Percentiles rank a stretch among this genome's conserved stretches.
These are phyloP conservation scores for Talaromyces sp. DNA, from an alignment of 2,329 filamentous ascomycete genomes.

Conservation along the genomic window DNA sequence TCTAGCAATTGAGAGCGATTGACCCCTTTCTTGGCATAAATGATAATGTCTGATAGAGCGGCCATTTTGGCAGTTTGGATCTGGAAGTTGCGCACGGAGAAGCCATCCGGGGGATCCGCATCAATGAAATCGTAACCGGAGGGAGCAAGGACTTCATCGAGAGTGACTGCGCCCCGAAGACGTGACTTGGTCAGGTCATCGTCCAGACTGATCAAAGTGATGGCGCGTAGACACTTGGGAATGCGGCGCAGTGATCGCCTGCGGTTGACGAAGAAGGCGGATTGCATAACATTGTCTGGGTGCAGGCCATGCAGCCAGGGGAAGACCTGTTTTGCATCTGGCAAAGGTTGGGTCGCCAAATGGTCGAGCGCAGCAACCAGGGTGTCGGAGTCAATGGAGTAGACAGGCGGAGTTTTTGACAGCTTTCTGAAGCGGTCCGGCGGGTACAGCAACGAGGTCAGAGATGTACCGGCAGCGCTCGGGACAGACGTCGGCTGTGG, in stretches of 20 bases:
- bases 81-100: conserved; percentile 95
- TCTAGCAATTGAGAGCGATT: conserved; percentile 60
- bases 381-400: conserved; percentile 63
- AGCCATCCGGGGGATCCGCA: conserved; percentile 80
- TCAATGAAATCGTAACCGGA: conserved; percentile 64
- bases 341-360: conserved; percentile 71
- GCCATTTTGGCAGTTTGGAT: conserved; percentile 89
- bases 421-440: conserved; percentile 58
- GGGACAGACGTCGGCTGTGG: conserved; percentile 58
- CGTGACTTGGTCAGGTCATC: conserved; percentile 69
- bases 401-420: conserved; percentile 57
- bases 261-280: conserved; percentile 80
- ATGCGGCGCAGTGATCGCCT: conserved; percentile 64
- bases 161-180: conserved; percentile 79
- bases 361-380: conserved; percentile 71
- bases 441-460: conserved; percentile 69
- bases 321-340: conserved; percentile 80
- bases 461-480: conserved; percentile 48
- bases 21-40: conserved; percentile 70
- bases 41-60: conserved; percentile 81
- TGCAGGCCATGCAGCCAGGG: conserved; percentile 96
- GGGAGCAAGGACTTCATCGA: conserved; percentile 68
- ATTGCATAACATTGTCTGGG: conserved; percentile 79
- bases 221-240: conserved; percentile 70
- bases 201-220: conserved; percentile 85